Evolutionary conservation across 2,329 filamentous ascomycete species (phyloP), one percentile per base, ranked within the genome.

Genomic region (Echinosphaeria canescens): DNA sequence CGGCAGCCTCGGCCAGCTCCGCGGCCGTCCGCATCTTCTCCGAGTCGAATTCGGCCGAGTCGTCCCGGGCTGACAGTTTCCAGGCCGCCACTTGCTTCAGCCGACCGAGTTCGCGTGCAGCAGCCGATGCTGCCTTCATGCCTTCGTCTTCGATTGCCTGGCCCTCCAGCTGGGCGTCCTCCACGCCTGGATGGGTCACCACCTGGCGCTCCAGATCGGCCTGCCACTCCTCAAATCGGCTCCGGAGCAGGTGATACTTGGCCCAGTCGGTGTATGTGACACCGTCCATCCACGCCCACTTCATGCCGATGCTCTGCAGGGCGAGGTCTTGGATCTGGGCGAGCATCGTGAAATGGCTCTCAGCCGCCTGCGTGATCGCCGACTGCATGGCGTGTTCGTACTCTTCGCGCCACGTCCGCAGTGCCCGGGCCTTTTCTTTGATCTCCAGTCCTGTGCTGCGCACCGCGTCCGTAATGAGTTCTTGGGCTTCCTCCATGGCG

Each of bases 221-320:
- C 29, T 79, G 75, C 82, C 85, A 93, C 39, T 80, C 69, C 25
- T 75, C 72, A 27, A 93, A 78, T 10, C 76, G 74, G 28, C 64
- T 67, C 53, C 79, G 90, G 30, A 98, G 58, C 31, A 78, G 69
- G 46, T 95, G 82, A 43, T 92, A 98, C 46, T 85, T 88, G 31
- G 75, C 69, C 88, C 88, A 98, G 46, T 98, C 82, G 47, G 90
- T 84, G 58, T 98, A 93, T 2, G 85, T 91, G 33, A 98, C 67
- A 17, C 81, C 81, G 30, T 95, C 82, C 53, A 82, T 88, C 74
- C 80, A 91, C 10, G 85, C 82, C 84, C 88, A 98, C 42, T 66
- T 68, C 70, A 90, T 85, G 30, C 84, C 84, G 28, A 93, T 81
- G 45, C 90, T 80, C 44, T 91, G 80, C 18, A 93, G 60, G 5